A percentile compares a stretch with the other conserved stretches of the same genome.
These are phyloP conservation scores for Barnettozyma californica DNA, from an alignment of 805 yeast genomes.

Conservation along the genomic window DNA sequence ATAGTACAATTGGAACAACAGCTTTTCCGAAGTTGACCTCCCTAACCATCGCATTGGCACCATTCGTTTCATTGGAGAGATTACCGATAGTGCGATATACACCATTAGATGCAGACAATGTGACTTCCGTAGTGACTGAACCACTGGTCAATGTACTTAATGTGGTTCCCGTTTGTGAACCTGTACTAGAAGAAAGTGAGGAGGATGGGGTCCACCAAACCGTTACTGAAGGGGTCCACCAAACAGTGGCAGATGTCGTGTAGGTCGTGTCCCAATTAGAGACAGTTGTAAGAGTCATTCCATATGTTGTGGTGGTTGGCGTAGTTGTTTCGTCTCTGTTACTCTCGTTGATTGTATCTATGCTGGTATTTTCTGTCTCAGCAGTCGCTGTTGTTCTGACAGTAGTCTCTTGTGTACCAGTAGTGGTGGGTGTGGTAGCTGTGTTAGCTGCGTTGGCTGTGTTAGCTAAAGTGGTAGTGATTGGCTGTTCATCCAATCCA, in stretches of 20 bases:
- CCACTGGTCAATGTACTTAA: slow-evolving; percentile 4
- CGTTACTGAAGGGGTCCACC: slow-evolving; percentile 11
- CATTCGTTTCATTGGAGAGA: slow-evolving; percentile 1
- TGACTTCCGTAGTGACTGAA: slow-evolving; percentile 2
- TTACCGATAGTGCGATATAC: neutral
- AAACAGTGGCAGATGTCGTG: slow-evolving; percentile 8
- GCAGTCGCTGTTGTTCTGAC: neutral
- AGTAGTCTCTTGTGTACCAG: neutral
- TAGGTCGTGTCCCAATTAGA: slow-evolving; percentile 1
- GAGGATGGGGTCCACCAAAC: slow-evolving; percentile 13
- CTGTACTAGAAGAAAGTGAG: neutral
- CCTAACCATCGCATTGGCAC: neutral
- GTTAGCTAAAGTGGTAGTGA: neutral
- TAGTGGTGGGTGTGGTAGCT: neutral
- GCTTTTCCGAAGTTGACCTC: neutral
- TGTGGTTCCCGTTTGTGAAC: neutral
- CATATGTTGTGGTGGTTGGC: neutral
- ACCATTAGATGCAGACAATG: slow-evolving; percentile 3
- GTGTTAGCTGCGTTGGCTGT: slow-evolving; percentile 1
- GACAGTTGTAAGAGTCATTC: neutral
- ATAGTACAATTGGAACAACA: slow-evolving; percentile 1
- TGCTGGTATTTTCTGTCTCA: too few species aligned
- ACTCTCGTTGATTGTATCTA: neutral
- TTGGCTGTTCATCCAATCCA: neutral
- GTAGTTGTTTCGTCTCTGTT: neutral